Base-by-base conservation (phyloP, 176 grass and related monocot species). In the Phyllostachys edulis region DNA sequence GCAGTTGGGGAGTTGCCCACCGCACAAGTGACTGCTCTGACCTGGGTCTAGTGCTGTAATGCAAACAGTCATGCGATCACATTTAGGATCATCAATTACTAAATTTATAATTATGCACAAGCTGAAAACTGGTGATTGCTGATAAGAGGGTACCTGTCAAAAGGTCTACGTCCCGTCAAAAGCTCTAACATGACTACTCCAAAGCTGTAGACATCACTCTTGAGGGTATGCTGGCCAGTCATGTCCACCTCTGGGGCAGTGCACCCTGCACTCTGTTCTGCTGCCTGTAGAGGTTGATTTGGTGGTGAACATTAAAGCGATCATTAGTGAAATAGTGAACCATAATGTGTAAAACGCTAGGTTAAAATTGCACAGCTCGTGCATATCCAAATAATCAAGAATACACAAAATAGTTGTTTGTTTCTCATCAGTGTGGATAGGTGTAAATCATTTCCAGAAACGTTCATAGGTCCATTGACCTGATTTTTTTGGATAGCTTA, bases 141-240 rank as follows among this genome's bases (percentile, higher is more conserved):
- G 13, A 51, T 76, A 60, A 59, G 38, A 63, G 38, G 39, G 8
- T 91, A 99, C 96, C 86, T 90, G 23, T 99, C 91, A 34, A 99
- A 99, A 36, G 93, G 93, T 68, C 41, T 96, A 10, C 89, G 89
- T 36, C 96, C 96, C 0, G 96, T 99, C 90, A 99, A 85, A 71
- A 99, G 90, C 85, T 99, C 96, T 57, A 99, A 85, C 96, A 99
- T 99, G 81, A 99, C 91, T 41, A 96, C 91, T 64, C 96, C 96
- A 81, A 99, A 96, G 44, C 81, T 90, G 87, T 99, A 99, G 18
- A 99, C 90, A 80, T 99, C 96, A 63, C 96, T 99, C 85, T 99
- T 99, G 65, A 94, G 68, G 32, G 88, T 99, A 77, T 96, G 94
- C 78, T 94, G 88, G 46, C 89, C 93, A 70, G 88, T 94, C 91